Base-by-base conservation (phyloP, 2,329 filamentous ascomycete species). In the Neofusicoccum umdonicola region DNA sequence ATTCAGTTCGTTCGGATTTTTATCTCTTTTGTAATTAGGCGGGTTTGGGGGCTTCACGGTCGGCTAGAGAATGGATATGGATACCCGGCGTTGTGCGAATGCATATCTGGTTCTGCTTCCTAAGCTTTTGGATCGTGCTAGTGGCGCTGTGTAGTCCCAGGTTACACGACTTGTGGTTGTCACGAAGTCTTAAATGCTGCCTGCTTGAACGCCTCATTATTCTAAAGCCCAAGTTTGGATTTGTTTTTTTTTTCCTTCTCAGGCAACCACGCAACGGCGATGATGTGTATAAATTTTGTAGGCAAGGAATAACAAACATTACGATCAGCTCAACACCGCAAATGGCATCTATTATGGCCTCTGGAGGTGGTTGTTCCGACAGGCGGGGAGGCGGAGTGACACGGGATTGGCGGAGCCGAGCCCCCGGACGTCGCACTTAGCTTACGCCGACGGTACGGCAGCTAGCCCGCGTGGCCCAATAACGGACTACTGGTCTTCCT, bases 11-110 rank as follows among this genome's bases (percentile, higher is more conserved):
- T 67, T 22, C 56, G 15, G 19, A n/a, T 34, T 22, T 31, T 31
- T 7, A 17, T 7, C 17, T 62, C 47, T 44, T 69, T n/a, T 48
- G 15, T 54, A 41, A 65, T 66, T 2, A 31, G 31, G 8, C 11
- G 56, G 56, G 31, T 8, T 15, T 47, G 15, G 31, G n/a, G 27
- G 3, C 8, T 42, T 35, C n/a, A 6, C 19, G 15, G n/a, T 17
- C 47, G 34, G 15, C n/a, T 57, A 19, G 27, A 19, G 56, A 60
- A 47, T 37, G 42, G 15, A 9, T 45, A 47, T 44, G 56, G 44
- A 60, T 60, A 60, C 56, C 56, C 31, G 56, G 56, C 56, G 56
- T 22, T 47, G n/a, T 17, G 42, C 17, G n/a, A 44, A 45, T 44
- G 39, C 6, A 37, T 35, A 44, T 22, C 15, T 37, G 13, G 15